A percentile compares a stretch with the other conserved stretches of the same genome.
These are phyloP conservation scores for Raphanus raphanistrum DNA, from an alignment of 345 rosid genomes.

Conservation along the genomic window DNA sequence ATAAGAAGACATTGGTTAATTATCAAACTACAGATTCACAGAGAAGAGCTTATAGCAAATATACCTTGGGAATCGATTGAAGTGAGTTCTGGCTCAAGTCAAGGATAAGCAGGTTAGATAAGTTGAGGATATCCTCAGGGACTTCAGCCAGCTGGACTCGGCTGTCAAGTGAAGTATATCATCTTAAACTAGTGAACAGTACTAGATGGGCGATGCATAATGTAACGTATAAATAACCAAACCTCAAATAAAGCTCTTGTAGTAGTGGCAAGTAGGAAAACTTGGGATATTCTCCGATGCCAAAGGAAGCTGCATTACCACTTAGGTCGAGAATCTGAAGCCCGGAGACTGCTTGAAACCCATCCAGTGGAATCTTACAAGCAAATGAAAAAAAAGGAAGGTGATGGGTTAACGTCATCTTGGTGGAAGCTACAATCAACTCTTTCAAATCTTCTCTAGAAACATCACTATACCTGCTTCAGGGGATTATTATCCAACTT, in stretches of 20 bases:
- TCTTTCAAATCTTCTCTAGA: background rate
- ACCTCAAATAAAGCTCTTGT: slow-evolving; percentile 92
- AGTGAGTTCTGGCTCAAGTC: slow-evolving; percentile 81
- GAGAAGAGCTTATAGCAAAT: background rate
- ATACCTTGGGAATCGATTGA: slow-evolving; percentile 66
- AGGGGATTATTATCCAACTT: slow-evolving; percentile 83
- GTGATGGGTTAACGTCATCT: slow-evolving; percentile 22
- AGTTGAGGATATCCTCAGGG: slow-evolving; percentile 62
- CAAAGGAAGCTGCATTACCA: slow-evolving; percentile 56
- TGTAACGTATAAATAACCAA: slow-evolving; percentile 17
- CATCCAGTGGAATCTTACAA: slow-evolving; percentile 69
- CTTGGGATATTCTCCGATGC: slow-evolving; percentile 49
- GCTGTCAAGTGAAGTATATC: slow-evolving; percentile 45
- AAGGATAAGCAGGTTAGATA: slow-evolving; percentile 62
- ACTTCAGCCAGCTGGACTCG: slow-evolving; percentile 65
- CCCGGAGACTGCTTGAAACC: slow-evolving; percentile 64
- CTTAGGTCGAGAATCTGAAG: slow-evolving; percentile 84
- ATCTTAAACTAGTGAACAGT: slow-evolving; percentile 12
- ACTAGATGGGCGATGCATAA: background rate
- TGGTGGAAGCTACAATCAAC: slow-evolving; percentile 7
- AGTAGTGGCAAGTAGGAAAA: slow-evolving; percentile 68
- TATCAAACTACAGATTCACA: slow-evolving; percentile 8
- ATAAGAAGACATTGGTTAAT: background rate
- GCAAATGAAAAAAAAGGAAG: slow-evolving; percentile 26
- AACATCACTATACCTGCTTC: slow-evolving; percentile 51